A percentile compares a stretch with the other conserved stretches of the same genome.
phyloP scores from a whole-genome alignment of 176 grass and related monocot genomes.

The Lolium perenne region DNA sequence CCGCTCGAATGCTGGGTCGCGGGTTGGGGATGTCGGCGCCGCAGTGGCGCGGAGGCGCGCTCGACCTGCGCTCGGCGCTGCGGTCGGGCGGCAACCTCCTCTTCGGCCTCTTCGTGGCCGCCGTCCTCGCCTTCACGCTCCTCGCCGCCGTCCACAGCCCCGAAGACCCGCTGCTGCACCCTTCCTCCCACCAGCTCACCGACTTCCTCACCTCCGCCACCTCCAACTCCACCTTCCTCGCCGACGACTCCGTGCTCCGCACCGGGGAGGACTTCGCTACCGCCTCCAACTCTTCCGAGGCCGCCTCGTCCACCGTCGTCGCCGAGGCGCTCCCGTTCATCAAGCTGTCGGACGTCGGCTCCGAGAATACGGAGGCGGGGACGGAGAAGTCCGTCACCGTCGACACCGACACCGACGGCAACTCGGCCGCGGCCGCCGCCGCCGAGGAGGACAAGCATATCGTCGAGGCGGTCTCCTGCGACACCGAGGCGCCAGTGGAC shows the following conservation, averaged over 20 bases:
- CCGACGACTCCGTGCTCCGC: slow-evolving; percentile 80
- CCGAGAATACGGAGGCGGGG: slow-evolving; percentile 35
- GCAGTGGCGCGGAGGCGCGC: slow-evolving; percentile 48
- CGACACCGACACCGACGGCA: slow-evolving; percentile 42
- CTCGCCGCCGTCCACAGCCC: slow-evolving; percentile 87
- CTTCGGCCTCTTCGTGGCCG: slow-evolving; percentile 89
- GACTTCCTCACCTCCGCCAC: slow-evolving; percentile 86
- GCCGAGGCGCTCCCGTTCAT: slow-evolving; percentile 60
- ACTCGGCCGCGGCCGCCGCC: slow-evolving; percentile 32
- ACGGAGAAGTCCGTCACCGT: slow-evolving; percentile 51
- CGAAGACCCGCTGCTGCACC: slow-evolving; percentile 87
- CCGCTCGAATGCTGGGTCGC: slow-evolving; percentile 53
- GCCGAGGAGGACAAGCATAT: slow-evolving; percentile 20
- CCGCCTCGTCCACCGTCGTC: not conserved
- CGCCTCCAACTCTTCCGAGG: slow-evolving; percentile 26
- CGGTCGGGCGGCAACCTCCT: slow-evolving; percentile 75
- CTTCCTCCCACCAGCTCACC: slow-evolving; percentile 74
- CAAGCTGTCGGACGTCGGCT: slow-evolving; percentile 65
- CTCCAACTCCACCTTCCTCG: slow-evolving; percentile 76
- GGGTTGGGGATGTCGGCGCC: slow-evolving; percentile 35
- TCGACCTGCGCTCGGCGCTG: slow-evolving; percentile 56
- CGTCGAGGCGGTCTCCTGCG: slow-evolving; percentile 56
- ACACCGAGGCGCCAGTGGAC: slow-evolving; percentile 65
- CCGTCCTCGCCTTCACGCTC: slow-evolving; percentile 86
- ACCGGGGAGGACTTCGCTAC: slow-evolving; percentile 83